phyloP scores from a whole-genome alignment of 225 moss, liverwort and hornwort genomes.

The Bryoerythrophyllum caledonicum region DNA sequence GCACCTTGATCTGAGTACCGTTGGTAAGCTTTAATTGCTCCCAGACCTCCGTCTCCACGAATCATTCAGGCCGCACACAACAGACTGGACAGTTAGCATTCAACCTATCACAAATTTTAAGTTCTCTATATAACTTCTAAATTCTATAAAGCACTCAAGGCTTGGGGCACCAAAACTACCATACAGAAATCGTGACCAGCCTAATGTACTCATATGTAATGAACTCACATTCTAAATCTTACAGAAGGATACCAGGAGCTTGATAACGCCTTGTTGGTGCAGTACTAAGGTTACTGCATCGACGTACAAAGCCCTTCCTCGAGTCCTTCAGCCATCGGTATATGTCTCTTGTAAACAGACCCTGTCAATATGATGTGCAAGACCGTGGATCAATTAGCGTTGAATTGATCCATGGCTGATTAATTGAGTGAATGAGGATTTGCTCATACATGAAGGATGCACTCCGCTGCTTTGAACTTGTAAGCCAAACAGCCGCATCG shows the following conservation, averaged over 20 bases:
- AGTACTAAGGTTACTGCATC: background rate
- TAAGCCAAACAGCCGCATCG: background rate
- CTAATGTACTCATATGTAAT: background rate
- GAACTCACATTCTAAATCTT: background rate
- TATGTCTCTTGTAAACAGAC: background rate
- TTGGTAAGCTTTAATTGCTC: background rate
- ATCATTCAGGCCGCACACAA: conserved; percentile 11
- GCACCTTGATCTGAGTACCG: background rate
- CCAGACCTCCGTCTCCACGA: background rate
- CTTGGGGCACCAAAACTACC: background rate
- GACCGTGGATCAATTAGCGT: background rate
- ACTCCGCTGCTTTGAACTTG: no score
- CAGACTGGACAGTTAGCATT: background rate
- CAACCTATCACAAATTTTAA: background rate
- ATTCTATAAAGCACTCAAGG: background rate
- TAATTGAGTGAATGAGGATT: background rate
- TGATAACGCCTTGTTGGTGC: background rate
- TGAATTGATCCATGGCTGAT: background rate
- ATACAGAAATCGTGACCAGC: background rate
- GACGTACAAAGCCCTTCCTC: background rate
- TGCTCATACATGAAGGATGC: background rate
- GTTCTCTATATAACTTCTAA: background rate
- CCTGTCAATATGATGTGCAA: background rate
- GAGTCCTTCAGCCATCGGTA: background rate
- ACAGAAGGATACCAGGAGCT: conserved; percentile 1